A percentile compares a stretch with the other conserved stretches of the same genome.
These are phyloP conservation scores for Xylaria sp. DNA, from an alignment of 2,329 filamentous ascomycete species.

Conservation along the genomic window DNA sequence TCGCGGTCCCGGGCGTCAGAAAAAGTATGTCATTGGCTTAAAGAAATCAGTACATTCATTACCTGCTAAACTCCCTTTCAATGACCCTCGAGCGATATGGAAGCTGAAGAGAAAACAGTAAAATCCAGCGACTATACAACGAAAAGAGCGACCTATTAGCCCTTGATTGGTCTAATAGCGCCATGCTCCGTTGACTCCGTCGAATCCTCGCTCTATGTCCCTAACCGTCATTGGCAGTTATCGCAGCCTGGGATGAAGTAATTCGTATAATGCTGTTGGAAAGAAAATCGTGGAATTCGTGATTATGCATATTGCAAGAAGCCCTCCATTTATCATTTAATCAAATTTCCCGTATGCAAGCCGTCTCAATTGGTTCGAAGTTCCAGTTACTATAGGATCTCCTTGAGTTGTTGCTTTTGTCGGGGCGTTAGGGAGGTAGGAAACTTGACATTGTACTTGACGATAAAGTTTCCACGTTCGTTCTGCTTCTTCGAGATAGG, in stretches of 20 bases:
- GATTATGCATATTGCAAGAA: constrained; percentile 24
- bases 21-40: constrained; percentile 12
- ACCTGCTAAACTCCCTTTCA: constrained; percentile 20
- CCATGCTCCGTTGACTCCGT: constrained; percentile 20
- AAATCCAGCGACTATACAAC: constrained; percentile 14
- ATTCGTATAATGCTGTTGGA: constrained; percentile 23
- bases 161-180: constrained; percentile 3
- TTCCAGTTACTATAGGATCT: constrained; percentile 70
- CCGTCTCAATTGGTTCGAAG: background rate
- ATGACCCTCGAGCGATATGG: constrained; percentile 12
- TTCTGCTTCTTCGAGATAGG: constrained; percentile 89
- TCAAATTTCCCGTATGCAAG: constrained; percentile 3
- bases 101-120: constrained; percentile 13
- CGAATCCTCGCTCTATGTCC: constrained; percentile 19
- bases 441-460: constrained; percentile 94
- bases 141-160: constrained; percentile 15
- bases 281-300: constrained; percentile 31
- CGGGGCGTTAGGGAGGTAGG: constrained; percentile 78
- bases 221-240: constrained; percentile 3
- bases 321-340: background rate
- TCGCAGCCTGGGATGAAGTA: constrained; percentile 7
- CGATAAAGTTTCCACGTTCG: constrained; percentile 85
- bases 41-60: constrained; percentile 28
- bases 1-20: background rate
- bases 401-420: constrained; percentile 84